phyloP scores from a whole-genome alignment of 495 filamentous ascomycete species.

The Aspergillus sparsus region DNA sequence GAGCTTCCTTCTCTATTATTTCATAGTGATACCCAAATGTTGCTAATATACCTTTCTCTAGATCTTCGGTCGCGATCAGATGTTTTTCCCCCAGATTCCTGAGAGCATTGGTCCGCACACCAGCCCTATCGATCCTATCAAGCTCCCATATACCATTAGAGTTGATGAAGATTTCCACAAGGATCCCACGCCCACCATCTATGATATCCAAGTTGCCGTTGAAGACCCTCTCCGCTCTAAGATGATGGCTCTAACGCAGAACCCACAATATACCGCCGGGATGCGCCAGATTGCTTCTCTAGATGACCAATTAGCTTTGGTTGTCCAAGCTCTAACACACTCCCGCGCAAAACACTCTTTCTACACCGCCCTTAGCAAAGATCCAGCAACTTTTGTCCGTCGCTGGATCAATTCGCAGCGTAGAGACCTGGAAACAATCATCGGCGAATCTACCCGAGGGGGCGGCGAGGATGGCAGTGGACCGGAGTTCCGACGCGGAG shows the following conservation, averaged over 20 bases:
- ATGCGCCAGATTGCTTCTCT: slow-evolving; percentile 69
- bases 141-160: slow-evolving; percentile 89
- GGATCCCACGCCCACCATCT: slow-evolving; percentile 66
- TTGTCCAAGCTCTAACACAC: slow-evolving; percentile 74
- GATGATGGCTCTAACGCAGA: slow-evolving; percentile 59
- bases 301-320: slow-evolving; percentile 80
- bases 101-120: slow-evolving; percentile 74
- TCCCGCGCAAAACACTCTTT: slow-evolving; percentile 86
- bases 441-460: slow-evolving; percentile 74
- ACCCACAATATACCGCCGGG: slow-evolving; percentile 51
- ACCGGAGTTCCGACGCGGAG: slow-evolving; percentile 61
- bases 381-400: slow-evolving; percentile 78
- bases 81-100: slow-evolving; percentile 87
- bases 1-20: slow-evolving; percentile 28
- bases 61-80: slow-evolving; percentile 75
- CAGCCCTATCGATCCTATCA: slow-evolving; percentile 75
- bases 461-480: slow-evolving; percentile 63
- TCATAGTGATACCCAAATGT: neutral
- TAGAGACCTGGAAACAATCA: slow-evolving; percentile 83
- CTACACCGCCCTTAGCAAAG: slow-evolving; percentile 69
- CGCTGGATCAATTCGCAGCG: slow-evolving; percentile 87
- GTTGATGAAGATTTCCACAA: slow-evolving; percentile 82
- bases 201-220: slow-evolving; percentile 84
- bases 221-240: slow-evolving; percentile 76
- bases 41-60: slow-evolving; percentile 36